Evolutionary conservation across 2,329 filamentous ascomycete genomes (phyloP), one percentile per base, ranked within the genome.

Genomic region (Arthrobotrys sphaeroides): DNA sequence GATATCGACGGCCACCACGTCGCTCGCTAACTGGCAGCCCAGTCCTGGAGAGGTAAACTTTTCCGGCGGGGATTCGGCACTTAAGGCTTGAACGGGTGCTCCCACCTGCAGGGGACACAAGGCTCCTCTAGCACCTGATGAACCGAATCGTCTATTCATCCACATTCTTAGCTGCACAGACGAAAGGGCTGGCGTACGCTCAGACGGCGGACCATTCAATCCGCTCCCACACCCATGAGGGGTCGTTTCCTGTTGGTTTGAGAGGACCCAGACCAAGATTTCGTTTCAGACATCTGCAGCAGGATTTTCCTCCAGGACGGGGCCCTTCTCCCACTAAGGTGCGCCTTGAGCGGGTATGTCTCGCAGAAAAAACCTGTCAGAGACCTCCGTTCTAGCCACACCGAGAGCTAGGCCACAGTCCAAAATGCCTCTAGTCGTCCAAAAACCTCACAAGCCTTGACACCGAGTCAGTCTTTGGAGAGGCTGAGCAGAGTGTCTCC

Each of bases 41-140:
- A 68, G 51, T 60, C 72, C 64, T 64, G 22, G 64, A 69, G 72
- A 57, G 57, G 72, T 20, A 75, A 69, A 69, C 72, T 40, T 51
- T 59, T 75, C 70, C 72, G 64, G 64, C 59, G 57, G 59, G 57
- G 64, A 65, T 59, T 68, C 72, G 64, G 72, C 47, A 69, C 51
- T 26, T 13, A 69, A 69, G 70, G 72, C 72, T 75, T 22, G 47
- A 69, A 69, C 72, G 64, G 72, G 57, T 65, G 72, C 47, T 69
- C 70, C 70, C 70, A 69, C 42, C 45, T 69, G 57, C 72, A 69
- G 64, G 72, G 49, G 47, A 49, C 38, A 43, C 31, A 20, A 68
- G 53, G 55, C 26, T 13, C 5, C 22, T 74, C 59, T 47, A 45
- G 57, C 55, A 74, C 16, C 42, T 55, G 26, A 57, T 60, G 51